Base-by-base conservation (phyloP, 2,329 filamentous ascomycete species). In the Fusarium virguliforme region DNA sequence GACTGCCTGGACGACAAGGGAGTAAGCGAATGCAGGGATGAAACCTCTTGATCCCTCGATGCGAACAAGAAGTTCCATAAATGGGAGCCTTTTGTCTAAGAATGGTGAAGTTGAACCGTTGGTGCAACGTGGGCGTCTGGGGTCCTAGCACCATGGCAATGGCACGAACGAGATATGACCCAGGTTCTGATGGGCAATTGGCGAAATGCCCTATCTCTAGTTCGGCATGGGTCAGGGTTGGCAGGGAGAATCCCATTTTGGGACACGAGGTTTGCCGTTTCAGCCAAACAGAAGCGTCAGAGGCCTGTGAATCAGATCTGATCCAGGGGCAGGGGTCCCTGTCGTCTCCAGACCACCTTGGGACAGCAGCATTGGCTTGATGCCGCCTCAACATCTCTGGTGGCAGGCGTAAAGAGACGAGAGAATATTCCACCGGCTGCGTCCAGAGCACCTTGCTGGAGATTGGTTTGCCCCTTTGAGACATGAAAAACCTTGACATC, bases 251-350 rank as follows among this genome's bases (percentile, higher is more conserved):
- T 71, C 59, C 76, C 78, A 76, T 75, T 78, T 79, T 70, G 55
- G 78, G 76, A 79, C 77, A 80, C 77, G 78, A 80, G 76, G 54
- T 76, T 73, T 64, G 57, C 58, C 22, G 60, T 71, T 68, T 70
- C 63, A 70, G 41, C 75, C 74, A 76, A 73, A 69, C 67, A 73
- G 67, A 74, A 67, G 64, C 41, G 60, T 53, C 38, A 68, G 60
- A 41, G 59, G 60, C 64, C 58, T 69, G 62, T 65, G 60, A 57
- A 65, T 67, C 67, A 73, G 76, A 77, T 77, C 74, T 74, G 59
- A 60, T 61, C 41, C 46, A 68, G 51, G 65, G 65, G 41, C 55
- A 65, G 50, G 67, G 71, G 67, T 28, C 64, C 67, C 51, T 72
- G 60, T 32, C 26, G 30, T 9, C 32, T 54, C 6, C 51, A 43